Evolutionary conservation across 108 stramenopile genomes (phyloP).

Genomic region (Nitzschia inconspicua): DNA sequence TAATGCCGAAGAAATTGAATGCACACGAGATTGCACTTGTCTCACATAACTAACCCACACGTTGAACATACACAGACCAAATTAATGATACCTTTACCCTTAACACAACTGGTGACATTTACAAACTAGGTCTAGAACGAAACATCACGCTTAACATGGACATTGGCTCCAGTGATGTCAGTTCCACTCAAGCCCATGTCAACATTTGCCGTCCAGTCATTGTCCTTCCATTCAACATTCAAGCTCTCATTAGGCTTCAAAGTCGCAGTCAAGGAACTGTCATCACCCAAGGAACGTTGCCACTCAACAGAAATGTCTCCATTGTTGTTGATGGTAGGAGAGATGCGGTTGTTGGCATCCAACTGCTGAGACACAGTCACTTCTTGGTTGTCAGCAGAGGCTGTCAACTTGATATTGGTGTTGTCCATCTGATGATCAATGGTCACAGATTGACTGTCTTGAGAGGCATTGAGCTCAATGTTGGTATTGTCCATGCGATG

Average conservation of each 20-base stretch:
- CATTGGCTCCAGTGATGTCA: constrained; percentile 68
- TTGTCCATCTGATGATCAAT: constrained; percentile 67
- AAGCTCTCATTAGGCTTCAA: constrained; percentile 77
- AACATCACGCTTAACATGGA: constrained; percentile 80
- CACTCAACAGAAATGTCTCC: constrained; percentile 76
- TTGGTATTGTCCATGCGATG: constrained; percentile 60
- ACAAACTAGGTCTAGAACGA: constrained; percentile 47
- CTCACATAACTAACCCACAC: too few species aligned
- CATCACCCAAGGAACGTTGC: constrained; percentile 72
- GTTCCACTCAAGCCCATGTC: constrained; percentile 75
- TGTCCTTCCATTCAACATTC: constrained; percentile 83
- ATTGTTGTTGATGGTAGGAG: constrained; percentile 63
- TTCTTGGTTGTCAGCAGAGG: constrained; percentile 63
- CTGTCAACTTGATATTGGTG: constrained; percentile 55
- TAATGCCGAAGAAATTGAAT: too few species aligned
- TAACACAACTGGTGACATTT: neutral
- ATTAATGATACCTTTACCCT: too few species aligned
- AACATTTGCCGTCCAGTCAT: constrained; percentile 83
- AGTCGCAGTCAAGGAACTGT: constrained; percentile 62
- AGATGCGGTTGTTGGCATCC: constrained; percentile 65
- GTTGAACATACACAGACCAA: too few species aligned
- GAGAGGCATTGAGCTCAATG: constrained; percentile 50
- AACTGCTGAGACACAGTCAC: constrained; percentile 66
- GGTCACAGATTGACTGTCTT: constrained; percentile 51
- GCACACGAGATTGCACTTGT: too few species aligned